Base-by-base conservation (phyloP, 2,329 filamentous ascomycete genomes). In the Ophiostoma triangulosporum region DNA sequence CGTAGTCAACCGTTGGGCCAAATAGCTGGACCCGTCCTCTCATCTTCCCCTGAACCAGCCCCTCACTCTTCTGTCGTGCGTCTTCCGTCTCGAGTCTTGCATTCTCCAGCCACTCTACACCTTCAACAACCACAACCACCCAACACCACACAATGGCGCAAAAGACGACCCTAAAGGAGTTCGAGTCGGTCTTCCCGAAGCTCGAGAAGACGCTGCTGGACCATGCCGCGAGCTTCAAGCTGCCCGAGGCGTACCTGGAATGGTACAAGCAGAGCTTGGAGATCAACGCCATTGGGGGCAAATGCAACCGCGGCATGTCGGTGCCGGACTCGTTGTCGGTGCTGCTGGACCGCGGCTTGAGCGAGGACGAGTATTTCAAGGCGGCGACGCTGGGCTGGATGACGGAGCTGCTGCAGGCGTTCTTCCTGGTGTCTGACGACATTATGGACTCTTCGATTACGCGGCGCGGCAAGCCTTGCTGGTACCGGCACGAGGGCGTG, bases 241-340 rank as follows among this genome's bases (percentile, higher is more conserved):
- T 96, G 29, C 90, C 93, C 52, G 70, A 84, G 61, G 78, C 86
- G 68, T 85, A 89, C 57, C 71, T 91, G 56, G 77, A 87, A 63
- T 97, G 91, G 91, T 90, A 88, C 70, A 83, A 88, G 69, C 79
- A 96, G 88, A 84, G 78, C 57, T 78, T 97, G 64, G 79, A 90
- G 66, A 77, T 81, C 72, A 98, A 98, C 73, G 81, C 88, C 6
- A 74, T 93, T 52, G 93, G 93, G 62, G 93, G 93, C 66, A 98
- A 98, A 77, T 95, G 90, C 75, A 98, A 98, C 74, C 88, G 93
- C 65, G 93, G 93, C 72, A 94, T 98, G 81, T 97, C 90, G 48
- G 91, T 97, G 57, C 85, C 93, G 61, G 93, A 98, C 72, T 93
- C 89, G 48, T 83, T 84, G 60, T 84, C 88, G 60, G 75, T 93